phyloP scores from a whole-genome alignment of 345 rosid genomes.

The Citrus unshiu region DNA sequence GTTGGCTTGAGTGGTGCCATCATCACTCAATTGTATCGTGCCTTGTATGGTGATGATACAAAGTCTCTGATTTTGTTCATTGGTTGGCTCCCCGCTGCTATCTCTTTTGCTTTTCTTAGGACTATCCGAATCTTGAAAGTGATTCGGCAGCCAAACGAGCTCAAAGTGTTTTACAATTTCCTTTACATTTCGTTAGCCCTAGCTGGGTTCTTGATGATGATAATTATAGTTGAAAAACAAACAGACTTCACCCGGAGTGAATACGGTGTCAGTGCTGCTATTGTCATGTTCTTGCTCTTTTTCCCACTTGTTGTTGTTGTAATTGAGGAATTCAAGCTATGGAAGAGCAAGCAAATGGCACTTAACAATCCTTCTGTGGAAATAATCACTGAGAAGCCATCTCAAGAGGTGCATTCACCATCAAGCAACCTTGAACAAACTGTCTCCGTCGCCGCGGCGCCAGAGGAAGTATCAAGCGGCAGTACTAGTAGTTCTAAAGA shows the following conservation, averaged over 20 bases:
- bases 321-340: slow-evolving; percentile 45
- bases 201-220: slow-evolving; percentile 53
- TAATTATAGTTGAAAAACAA: slow-evolving; percentile 42
- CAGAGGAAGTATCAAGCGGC: not conserved
- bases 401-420: not conserved
- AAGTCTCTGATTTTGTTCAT: slow-evolving; percentile 49
- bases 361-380: slow-evolving; percentile 23
- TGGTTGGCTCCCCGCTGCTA: slow-evolving; percentile 55
- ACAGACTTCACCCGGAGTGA: slow-evolving; percentile 27
- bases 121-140: slow-evolving; percentile 45
- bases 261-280: slow-evolving; percentile 40
- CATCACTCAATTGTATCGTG: slow-evolving; percentile 47
- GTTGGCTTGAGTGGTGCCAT: slow-evolving; percentile 60
- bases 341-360: slow-evolving; percentile 31
- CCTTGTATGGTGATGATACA: slow-evolving; percentile 35
- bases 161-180: slow-evolving; percentile 46
- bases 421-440: not conserved
- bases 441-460: not conserved
- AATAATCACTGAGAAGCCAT: slow-evolving; percentile 26
- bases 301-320: slow-evolving; percentile 44
- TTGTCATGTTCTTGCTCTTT: slow-evolving; percentile 50
- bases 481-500: slow-evolving; percentile 3
- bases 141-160: slow-evolving; percentile 40
- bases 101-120: slow-evolving; percentile 40
- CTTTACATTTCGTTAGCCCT: slow-evolving; percentile 56